phyloP scores from a whole-genome alignment of 768 basidiomycete genomes.

The Suillus plorans region DNA sequence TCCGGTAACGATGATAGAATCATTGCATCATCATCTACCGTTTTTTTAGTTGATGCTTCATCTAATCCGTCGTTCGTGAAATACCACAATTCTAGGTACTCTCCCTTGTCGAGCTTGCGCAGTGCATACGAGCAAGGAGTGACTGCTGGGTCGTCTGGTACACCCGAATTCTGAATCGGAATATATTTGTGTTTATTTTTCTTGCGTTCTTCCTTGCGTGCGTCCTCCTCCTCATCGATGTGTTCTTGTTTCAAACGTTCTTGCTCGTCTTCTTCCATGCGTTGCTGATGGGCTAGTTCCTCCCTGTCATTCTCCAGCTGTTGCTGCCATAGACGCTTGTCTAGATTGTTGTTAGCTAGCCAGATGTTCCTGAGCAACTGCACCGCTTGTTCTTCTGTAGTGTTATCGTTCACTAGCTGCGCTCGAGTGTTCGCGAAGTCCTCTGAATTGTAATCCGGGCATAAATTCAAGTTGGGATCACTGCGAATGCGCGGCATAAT shows the following conservation, averaged over 20 bases:
- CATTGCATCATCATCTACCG: neutral
- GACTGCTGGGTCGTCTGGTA: neutral
- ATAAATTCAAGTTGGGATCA: no score
- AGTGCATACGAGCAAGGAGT: neutral
- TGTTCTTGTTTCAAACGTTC: neutral
- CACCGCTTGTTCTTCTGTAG: no score
- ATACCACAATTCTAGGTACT: neutral
- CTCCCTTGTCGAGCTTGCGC: neutral
- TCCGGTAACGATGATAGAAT: neutral
- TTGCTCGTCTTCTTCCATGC: no score
- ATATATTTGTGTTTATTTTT: constrained; percentile 2
- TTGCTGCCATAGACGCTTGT: no score
- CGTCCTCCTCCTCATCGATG: neutral
- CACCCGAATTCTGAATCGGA: neutral
- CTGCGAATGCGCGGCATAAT: no score
- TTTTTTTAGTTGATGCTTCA: neutral
- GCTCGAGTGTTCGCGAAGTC: no score
- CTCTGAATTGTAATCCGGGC: no score
- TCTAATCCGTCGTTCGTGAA: neutral
- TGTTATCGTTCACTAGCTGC: no score
- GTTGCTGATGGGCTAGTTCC: accelerated
- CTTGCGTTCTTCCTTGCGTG: neutral
- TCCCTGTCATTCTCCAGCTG: no score
- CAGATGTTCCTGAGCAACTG: no score
- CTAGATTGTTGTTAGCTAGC: no score